A percentile compares a stretch with the other conserved stretches of the same genome.
Evolutionary conservation across 1,139 yeast genomes (phyloP).

Genomic region (Blastobotrys aristatus): DNA sequence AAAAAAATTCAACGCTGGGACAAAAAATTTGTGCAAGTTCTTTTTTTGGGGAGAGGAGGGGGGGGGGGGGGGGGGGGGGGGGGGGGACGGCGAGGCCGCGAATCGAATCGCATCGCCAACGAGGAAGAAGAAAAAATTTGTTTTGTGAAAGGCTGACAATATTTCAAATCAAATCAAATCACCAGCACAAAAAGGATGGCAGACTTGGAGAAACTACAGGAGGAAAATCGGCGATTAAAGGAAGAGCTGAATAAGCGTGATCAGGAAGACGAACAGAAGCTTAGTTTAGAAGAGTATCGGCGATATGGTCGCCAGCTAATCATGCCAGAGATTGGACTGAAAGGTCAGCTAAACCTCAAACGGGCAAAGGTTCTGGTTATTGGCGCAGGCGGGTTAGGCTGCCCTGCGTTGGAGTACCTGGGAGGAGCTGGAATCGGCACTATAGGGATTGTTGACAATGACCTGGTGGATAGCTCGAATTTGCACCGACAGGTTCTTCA

Average conservation of each 20-base stretch:
- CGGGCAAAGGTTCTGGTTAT: slow-evolving; percentile 61
- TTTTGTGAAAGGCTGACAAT: too few species aligned
- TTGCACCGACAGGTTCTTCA: slow-evolving; percentile 88
- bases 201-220: slow-evolving; percentile 3
- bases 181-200: not conserved
- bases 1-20: not conserved
- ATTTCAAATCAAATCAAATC: not conserved
- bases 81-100: too few species aligned
- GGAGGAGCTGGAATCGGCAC: slow-evolving; percentile 67
- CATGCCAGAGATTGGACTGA: slow-evolving; percentile 68
- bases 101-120: not conserved
- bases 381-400: slow-evolving; percentile 97
- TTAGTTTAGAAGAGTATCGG: slow-evolving; percentile 57
- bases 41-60: not conserved
- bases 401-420: slow-evolving; percentile 82
- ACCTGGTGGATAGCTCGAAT: slow-evolving; percentile 76
- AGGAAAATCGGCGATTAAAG: slow-evolving; percentile 5
- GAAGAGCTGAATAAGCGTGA: slow-evolving; percentile 5
- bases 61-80: too few species aligned
- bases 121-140: too few species aligned
- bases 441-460: slow-evolving; percentile 85
- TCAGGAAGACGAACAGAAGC: not conserved
- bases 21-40: too few species aligned
- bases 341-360: slow-evolving; percentile 55
- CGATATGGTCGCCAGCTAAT: slow-evolving; percentile 95